Evolutionary conservation across 139 green algal species (phyloP).

Genomic region (Closterium sp.): DNA sequence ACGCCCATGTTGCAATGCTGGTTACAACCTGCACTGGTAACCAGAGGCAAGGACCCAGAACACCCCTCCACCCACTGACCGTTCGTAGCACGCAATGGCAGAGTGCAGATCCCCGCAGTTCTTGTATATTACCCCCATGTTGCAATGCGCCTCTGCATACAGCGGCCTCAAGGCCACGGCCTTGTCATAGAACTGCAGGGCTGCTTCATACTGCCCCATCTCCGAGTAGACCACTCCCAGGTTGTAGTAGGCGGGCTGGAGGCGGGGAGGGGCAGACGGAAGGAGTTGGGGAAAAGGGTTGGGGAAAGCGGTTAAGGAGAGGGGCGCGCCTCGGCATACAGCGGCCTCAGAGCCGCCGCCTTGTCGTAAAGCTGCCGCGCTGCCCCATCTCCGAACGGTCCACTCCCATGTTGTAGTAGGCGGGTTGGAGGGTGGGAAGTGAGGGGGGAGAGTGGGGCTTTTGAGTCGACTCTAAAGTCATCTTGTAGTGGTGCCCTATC

Average conservation of each 20-base stretch:
- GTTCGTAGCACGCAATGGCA: constrained; percentile 49
- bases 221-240: too few relatives aligned
- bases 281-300: background rate
- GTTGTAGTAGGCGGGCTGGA: background rate
- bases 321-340: too few relatives aligned
- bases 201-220: constrained; percentile 36
- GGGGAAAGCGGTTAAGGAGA: too few relatives aligned
- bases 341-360: too few relatives aligned
- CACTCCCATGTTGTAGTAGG: constrained; percentile 76
- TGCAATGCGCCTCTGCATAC: constrained; percentile 88
- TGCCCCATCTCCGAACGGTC: background rate
- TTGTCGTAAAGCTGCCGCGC: too few relatives aligned
- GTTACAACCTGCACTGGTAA: too few relatives aligned
- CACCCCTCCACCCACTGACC: background rate
- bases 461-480: too few relatives aligned
- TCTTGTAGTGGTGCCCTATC: too few relatives aligned
- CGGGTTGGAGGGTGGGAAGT: constrained; percentile 42
- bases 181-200: constrained; percentile 54
- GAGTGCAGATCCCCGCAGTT: constrained; percentile 33
- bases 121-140: constrained; percentile 82
- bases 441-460: background rate
- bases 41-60: too few relatives aligned
- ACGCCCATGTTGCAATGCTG: constrained; percentile 92
- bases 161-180: constrained; percentile 57
- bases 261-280: background rate